phyloP scores from a whole-genome alignment of 192 early-diverging fungal species.

The Mortierella alpina region DNA sequence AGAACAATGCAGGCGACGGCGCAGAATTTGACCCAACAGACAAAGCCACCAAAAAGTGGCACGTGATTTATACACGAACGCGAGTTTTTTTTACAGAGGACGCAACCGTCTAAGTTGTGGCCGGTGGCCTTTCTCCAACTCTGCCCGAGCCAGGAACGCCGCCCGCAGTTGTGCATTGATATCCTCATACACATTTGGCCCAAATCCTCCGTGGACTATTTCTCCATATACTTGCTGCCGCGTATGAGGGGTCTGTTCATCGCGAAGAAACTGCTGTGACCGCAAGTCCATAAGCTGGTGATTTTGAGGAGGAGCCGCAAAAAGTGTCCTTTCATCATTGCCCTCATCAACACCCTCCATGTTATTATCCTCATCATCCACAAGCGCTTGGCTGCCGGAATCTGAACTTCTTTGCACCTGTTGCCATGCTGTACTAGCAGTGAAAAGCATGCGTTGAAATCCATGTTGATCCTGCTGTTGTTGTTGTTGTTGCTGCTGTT shows the following conservation, averaged over 20 bases:
- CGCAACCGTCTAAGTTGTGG: background rate
- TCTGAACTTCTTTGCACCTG: conserved; percentile 33
- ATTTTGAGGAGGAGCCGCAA: background rate
- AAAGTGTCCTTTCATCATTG: background rate
- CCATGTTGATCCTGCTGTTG: conserved; percentile 10
- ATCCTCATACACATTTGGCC: conserved; percentile 20
- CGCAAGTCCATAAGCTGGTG: too few species aligned
- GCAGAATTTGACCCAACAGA: too few species aligned
- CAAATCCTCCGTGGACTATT: background rate
- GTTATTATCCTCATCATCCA: conserved; percentile 48
- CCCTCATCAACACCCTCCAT: conserved; percentile 34
- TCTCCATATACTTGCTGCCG: conserved; percentile 3
- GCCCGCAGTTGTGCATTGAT: conserved; percentile 51
- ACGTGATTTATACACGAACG: too few species aligned
- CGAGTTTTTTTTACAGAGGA: background rate
- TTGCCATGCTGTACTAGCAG: conserved; percentile 31
- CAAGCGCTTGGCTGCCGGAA: conserved; percentile 35
- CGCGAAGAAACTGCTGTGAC: background rate
- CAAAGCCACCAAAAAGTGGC: too few species aligned
- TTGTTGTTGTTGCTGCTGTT: background rate
- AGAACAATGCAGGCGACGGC: too few species aligned
- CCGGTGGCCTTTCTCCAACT: conserved; percentile 27
- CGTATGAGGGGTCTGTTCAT: background rate
- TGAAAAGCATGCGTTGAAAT: conserved; percentile 25
- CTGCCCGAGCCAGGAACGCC: conserved; percentile 24